These are phyloP conservation scores for Starmera pachycereana DNA, from an alignment of 805 yeast genomes.

Conservation along the genomic window DNA sequence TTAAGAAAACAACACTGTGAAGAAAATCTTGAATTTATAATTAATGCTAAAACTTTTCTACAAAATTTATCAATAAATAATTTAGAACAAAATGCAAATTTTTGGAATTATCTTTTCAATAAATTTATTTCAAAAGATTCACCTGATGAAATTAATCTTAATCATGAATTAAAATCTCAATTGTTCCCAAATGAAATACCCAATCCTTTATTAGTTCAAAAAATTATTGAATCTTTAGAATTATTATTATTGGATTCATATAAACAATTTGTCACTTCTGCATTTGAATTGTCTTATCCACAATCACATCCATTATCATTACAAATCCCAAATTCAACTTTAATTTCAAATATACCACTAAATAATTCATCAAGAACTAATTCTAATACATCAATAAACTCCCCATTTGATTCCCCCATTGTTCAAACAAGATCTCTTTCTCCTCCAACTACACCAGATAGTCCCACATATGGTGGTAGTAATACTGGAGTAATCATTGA, in stretches of 20 bases:
- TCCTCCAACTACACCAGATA: too few relatives aligned
- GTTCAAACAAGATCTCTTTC: too few relatives aligned
- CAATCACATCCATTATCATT: too few relatives aligned
- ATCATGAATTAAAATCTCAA: slow-evolving; percentile 13
- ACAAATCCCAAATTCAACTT: too few relatives aligned
- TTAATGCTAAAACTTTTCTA: slow-evolving; percentile 6
- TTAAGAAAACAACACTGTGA: slow-evolving; percentile 16
- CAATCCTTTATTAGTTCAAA: slow-evolving; percentile 4
- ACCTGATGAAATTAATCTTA: slow-evolving; percentile 24
- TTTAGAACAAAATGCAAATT: background rate
- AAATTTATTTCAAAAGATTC: slow-evolving; percentile 31
- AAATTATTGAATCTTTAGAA: slow-evolving; percentile 13
- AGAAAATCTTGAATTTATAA: slow-evolving; percentile 18
- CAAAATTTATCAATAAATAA: slow-evolving; percentile 4
- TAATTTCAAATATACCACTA: too few relatives aligned
- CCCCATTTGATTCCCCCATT: too few relatives aligned
- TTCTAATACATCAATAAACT: too few relatives aligned
- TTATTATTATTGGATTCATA: slow-evolving; percentile 16
- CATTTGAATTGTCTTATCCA: too few relatives aligned
- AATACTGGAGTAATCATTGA: background rate
- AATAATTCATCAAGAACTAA: too few relatives aligned
- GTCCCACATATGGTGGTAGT: too few relatives aligned
- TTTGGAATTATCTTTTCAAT: slow-evolving; percentile 21
- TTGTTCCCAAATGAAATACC: slow-evolving; percentile 8
- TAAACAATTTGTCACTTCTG: slow-evolving; percentile 10